Percentiles rank a stretch among this genome's conserved stretches.
phyloP scores from a whole-genome alignment of 345 rosid species.

The Ricinus communis region DNA sequence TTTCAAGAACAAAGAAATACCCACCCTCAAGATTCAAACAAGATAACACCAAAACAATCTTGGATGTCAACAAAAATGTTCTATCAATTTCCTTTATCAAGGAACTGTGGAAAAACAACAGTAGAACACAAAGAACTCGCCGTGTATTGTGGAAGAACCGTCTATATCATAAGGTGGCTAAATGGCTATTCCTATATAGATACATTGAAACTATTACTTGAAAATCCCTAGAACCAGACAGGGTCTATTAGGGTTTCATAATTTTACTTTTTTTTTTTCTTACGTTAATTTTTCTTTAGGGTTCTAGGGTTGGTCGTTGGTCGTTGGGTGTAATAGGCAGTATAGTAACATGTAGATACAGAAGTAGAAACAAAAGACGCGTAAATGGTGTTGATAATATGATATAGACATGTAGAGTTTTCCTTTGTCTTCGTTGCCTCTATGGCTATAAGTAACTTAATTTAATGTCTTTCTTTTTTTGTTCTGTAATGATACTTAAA shows the following conservation, averaged over 20 bases:
- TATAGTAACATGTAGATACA: slow-evolving; percentile 4
- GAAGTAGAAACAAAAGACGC: slow-evolving; percentile 20
- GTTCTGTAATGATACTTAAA: slow-evolving; percentile 7
- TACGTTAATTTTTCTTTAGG: slow-evolving; percentile 8
- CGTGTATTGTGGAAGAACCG: slow-evolving; percentile 46
- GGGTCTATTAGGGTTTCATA: slow-evolving; percentile 13
- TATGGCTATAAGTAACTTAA: neutral
- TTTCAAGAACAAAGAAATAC: neutral
- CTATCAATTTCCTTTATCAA: slow-evolving; percentile 44
- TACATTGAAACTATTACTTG: neutral
- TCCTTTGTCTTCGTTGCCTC: neutral
- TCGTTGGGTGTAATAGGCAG: slow-evolving; percentile 9
- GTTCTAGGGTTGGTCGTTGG: slow-evolving; percentile 24
- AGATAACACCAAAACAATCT: slow-evolving; percentile 16
- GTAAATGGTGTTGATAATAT: slow-evolving; percentile 15
- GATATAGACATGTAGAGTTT: slow-evolving; percentile 6
- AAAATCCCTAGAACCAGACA: slow-evolving; percentile 8
- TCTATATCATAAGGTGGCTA: slow-evolving; percentile 31
- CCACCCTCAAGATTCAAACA: slow-evolving; percentile 17
- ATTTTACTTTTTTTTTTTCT: slow-evolving; percentile 2
- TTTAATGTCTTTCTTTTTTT: neutral
- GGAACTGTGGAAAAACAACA: slow-evolving; percentile 41
- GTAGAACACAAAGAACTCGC: slow-evolving; percentile 34
- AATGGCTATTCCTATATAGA: slow-evolving; percentile 7
- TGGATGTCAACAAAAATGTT: slow-evolving; percentile 38